Percentiles rank a stretch among this genome's conserved stretches.
Conservation (phyloP, 1,139 yeast species). For the Arxiozyma slooffiae region DNA sequence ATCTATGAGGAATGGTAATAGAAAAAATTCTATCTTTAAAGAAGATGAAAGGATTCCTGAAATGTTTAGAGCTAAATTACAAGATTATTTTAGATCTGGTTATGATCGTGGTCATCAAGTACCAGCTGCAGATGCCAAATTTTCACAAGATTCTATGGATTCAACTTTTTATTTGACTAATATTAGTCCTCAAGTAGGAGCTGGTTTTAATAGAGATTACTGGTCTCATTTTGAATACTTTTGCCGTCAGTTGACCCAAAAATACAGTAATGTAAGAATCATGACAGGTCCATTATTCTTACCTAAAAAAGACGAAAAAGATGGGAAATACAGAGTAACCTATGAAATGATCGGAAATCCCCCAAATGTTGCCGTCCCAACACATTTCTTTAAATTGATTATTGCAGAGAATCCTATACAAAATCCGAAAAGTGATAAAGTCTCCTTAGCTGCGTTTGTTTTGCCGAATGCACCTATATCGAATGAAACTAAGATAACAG, state of each 20-base stretch:
- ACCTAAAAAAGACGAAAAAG: constrained; percentile 61
- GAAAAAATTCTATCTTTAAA: constrained; percentile 70
- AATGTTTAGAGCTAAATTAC: constrained; percentile 60
- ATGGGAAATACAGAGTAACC: constrained; percentile 70
- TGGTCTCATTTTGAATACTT: constrained; percentile 97
- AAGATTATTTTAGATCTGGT: constrained; percentile 89
- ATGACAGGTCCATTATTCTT: constrained; percentile 91
- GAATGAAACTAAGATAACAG: constrained; percentile 58
- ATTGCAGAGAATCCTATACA: constrained; percentile 59
- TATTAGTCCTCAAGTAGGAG: constrained; percentile 96
- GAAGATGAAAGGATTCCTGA: constrained; percentile 83
- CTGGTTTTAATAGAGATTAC: constrained; percentile 90
- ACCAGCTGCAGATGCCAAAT: constrained; percentile 96
- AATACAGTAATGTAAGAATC: constrained; percentile 65
- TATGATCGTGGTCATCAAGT: constrained; percentile 97
- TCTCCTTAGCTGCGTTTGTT: constrained; percentile 86
- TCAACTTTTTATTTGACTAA: constrained; percentile 84
- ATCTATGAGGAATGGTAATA: constrained; percentile 44
- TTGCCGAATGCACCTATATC: constrained; percentile 73
- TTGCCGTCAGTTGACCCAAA: constrained; percentile 60
- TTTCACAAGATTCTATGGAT: constrained; percentile 82
- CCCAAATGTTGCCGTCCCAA: constrained; percentile 93
- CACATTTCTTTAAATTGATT: constrained; percentile 85
- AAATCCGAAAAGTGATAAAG: constrained; percentile 35
- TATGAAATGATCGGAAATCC: constrained; percentile 97